Conservation (phyloP, 768 basidiomycete genomes). For the Auricularia sp. region DNA sequence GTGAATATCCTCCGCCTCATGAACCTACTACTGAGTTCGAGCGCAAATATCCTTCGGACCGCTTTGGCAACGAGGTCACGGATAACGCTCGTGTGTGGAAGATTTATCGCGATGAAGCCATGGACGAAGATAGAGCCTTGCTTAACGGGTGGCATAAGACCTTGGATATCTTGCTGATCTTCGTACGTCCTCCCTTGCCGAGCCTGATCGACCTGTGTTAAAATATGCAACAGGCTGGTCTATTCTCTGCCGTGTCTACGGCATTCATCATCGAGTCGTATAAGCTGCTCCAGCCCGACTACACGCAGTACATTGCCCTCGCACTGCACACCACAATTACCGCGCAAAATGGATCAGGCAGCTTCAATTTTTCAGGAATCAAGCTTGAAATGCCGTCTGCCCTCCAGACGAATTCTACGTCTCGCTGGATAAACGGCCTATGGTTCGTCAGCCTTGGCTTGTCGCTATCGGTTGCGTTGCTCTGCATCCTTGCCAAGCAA, state of each 20-base stretch:
- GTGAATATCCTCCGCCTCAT: no score
- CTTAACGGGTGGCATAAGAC: background rate
- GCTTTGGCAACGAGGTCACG: no score
- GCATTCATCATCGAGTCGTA: background rate
- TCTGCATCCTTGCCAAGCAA: background rate
- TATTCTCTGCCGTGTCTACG: background rate
- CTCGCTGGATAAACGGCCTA: background rate
- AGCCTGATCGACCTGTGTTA: no score
- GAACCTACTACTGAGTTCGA: no score
- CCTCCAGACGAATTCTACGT: background rate
- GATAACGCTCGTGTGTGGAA: no score
- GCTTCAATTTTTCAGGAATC: background rate
- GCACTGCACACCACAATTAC: background rate
- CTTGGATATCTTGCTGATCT: background rate
- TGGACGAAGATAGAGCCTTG: background rate
- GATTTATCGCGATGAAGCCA: background rate
- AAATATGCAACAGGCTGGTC: background rate
- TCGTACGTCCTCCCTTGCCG: background rate
- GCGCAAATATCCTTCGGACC: no score
- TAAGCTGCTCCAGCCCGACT: background rate
- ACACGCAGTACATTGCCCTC: background rate
- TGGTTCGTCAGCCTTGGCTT: background rate
- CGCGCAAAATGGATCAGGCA: background rate
- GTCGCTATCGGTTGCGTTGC: background rate
- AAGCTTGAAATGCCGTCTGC: background rate